These are phyloP conservation scores for Paramecium sexaurelia DNA, from an alignment of 73 alveolate genomes.

Conservation along the genomic window DNA sequence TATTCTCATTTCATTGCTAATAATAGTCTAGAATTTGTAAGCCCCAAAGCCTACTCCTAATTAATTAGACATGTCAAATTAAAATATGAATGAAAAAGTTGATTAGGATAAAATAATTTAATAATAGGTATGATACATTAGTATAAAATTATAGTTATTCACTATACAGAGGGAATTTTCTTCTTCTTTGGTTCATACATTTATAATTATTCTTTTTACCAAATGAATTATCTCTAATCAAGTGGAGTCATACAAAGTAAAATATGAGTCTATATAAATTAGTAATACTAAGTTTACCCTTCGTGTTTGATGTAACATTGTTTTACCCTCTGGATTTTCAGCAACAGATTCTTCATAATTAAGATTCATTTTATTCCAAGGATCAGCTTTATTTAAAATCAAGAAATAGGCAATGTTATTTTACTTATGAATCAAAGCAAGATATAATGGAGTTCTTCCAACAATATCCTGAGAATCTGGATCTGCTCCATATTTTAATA, in stretches of 20 bases:
- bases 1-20: background rate
- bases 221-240: conserved; percentile 1
- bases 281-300: background rate
- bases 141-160: background rate
- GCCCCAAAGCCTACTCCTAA: conserved; percentile 46
- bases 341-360: background rate
- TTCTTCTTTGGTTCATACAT: conserved; percentile 20
- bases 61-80: background rate
- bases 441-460: conserved; percentile 40
- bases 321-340: conserved; percentile 16
- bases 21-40: background rate
- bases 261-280: background rate
- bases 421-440: background rate
- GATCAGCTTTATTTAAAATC: conserved; percentile 3
- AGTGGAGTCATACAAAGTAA: conserved; percentile 48
- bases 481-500: conserved; percentile 55
- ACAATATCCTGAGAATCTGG: conserved; percentile 53
- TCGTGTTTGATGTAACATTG: background rate
- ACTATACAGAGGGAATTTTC: background rate
- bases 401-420: conserved; percentile 12
- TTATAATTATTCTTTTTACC: conserved; percentile 36
- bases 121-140: background rate
- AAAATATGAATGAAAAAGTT: background rate
- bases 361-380: conserved; percentile 33
- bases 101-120: background rate